These are phyloP conservation scores for Coccomyxa subellipsoidea DNA, from an alignment of 163 green algal genomes.

Conservation along the genomic window DNA sequence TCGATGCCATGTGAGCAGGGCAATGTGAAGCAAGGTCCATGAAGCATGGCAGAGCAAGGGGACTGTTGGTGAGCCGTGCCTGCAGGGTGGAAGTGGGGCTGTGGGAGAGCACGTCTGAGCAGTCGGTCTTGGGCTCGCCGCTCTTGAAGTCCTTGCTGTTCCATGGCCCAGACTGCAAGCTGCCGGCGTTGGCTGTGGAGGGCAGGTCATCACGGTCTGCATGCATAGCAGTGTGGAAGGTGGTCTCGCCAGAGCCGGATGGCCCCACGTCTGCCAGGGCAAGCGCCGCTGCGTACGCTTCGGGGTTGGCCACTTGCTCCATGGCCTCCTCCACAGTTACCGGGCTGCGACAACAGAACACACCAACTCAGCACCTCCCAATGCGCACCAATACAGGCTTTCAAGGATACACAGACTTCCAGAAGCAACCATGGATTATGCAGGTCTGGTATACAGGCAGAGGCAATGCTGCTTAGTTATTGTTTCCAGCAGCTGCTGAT, in stretches of 20 bases:
- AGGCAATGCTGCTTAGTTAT: background rate
- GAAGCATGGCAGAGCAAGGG: background rate
- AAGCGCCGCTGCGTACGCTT: background rate
- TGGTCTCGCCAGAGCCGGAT: background rate
- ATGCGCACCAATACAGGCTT: too few species aligned
- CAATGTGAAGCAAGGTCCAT: background rate
- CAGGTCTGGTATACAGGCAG: too few species aligned
- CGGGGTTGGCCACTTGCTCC: background rate
- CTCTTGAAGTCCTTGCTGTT: background rate
- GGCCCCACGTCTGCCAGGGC: background rate
- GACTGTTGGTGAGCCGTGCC: background rate
- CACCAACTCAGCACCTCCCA: too few species aligned
- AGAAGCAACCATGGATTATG: too few species aligned
- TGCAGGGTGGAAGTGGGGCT: constrained; percentile 6
- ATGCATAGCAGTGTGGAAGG: background rate
- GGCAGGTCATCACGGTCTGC: background rate
- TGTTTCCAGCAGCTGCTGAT: background rate
- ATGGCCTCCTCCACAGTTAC: background rate
- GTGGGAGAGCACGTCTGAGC: background rate
- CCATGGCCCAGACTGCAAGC: background rate
- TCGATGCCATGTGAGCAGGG: background rate
- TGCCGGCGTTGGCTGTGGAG: background rate
- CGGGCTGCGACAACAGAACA: background rate
- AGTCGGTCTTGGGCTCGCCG: background rate
- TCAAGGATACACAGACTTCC: too few species aligned